Evolutionary conservation across 495 filamentous ascomycete species (phyloP), one percentile per base, ranked within the genome.

Genomic region (Hapsidospora chrysogenum): DNA sequence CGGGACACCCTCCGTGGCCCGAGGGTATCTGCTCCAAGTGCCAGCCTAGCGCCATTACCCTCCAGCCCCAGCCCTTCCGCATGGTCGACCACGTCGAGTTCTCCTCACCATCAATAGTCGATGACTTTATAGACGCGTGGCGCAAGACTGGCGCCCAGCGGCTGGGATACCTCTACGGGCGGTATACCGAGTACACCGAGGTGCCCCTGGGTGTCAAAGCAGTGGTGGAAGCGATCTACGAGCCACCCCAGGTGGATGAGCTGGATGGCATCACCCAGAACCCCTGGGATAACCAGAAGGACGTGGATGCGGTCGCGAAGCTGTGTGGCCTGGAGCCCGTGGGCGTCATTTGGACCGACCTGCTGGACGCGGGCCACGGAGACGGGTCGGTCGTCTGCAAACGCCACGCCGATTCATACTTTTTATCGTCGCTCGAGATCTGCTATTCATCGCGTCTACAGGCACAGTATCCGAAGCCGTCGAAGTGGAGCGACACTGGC

Each of bases 11-110:
- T 2, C 68, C 74, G 28, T 99, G 87, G 78, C 89, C 89, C 11
- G 85, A 87, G 43, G 89, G 89, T n/a, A 96, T 99, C 42, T 99
- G 89, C 59, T 92, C 85, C 28, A 99, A 96, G 53, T 99, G 89
- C 49, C 89, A 99, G 49, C 89, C 89, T 10, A 93, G 86, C 38
- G 89, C 89, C 17, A 99, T 99, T 52, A 94, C 80, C 29, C 64
- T 99, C 15, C 85, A 95, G 45, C 81, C 82, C 10, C 89, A 99
- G 51, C 66, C 80, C 20, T 99, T 80, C 49, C 80, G 89, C n/a
- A 95, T 86, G 82, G 85, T 99, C 1, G 89, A 99, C 47, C 89
- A 99, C 53, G 86, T 99, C 42, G 92, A 99, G 50, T 96, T 99
- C 50, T 70, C 89, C 3, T 72, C 78, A 1, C 71, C 83, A 1